Percentiles rank a stretch among this genome's conserved stretches.
Evolutionary conservation across 2,329 filamentous ascomycete genomes (phyloP).

Genomic region (Fusarium sacchari): DNA sequence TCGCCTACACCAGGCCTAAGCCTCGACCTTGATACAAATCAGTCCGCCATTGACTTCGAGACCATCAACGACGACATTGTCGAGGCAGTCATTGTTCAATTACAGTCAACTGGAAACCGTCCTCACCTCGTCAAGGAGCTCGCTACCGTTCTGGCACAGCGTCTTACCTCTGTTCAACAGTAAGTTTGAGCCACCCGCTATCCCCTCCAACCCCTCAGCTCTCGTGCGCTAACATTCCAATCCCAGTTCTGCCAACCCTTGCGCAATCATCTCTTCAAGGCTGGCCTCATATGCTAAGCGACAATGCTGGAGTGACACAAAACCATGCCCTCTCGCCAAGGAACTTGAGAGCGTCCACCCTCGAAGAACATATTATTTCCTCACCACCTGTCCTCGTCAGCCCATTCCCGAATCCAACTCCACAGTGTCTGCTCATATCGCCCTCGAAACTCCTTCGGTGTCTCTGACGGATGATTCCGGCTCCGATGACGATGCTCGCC

Average conservation of each 20-base stretch:
- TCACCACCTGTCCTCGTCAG: constrained; percentile 87
- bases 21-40: constrained; percentile 43
- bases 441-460: constrained; percentile 84
- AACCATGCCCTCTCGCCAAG: constrained; percentile 90
- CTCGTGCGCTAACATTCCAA: constrained; percentile 42
- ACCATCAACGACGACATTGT: constrained; percentile 96
- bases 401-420: constrained; percentile 70
- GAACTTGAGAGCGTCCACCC: constrained; percentile 93
- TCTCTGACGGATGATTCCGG: constrained; percentile 64
- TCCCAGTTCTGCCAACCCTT: constrained; percentile 89
- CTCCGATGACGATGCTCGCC: constrained; percentile 77
- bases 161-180: constrained; percentile 89
- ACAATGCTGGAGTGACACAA: constrained; percentile 77
- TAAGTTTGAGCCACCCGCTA: constrained; percentile 61
- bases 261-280: constrained; percentile 93
- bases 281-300: constrained; percentile 91
- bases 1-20: constrained; percentile 49
- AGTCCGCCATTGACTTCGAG: constrained; percentile 68
- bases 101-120: constrained; percentile 89
- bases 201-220: constrained; percentile 23
- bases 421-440: constrained; percentile 40
- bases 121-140: constrained; percentile 96
- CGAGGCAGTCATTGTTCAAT: constrained; percentile 85
- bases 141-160: constrained; percentile 78
- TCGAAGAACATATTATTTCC: constrained; percentile 94